Conservation (phyloP, 2,329 filamentous ascomycete species). For the Fusarium pininemorale region DNA sequence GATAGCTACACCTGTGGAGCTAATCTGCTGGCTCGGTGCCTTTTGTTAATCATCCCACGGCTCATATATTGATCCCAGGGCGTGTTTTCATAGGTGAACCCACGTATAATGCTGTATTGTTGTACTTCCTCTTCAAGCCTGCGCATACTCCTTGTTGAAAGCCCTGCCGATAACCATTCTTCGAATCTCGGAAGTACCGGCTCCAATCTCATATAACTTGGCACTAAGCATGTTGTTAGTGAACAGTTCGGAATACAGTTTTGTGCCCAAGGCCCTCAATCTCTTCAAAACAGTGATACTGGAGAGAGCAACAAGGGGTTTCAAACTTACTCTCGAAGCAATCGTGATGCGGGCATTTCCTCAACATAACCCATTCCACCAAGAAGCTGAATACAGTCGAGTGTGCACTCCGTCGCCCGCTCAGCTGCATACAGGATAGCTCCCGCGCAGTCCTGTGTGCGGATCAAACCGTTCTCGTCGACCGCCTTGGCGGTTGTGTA, state of each 20-base stretch:
- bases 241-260: slow-evolving; percentile 33
- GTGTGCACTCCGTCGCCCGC: slow-evolving; percentile 83
- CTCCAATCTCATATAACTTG: slow-evolving; percentile 94
- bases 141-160: slow-evolving; percentile 85
- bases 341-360: slow-evolving; percentile 88
- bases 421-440: slow-evolving; percentile 94
- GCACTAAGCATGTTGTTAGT: slow-evolving; percentile 55
- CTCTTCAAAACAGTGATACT: background rate
- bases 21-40: background rate
- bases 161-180: slow-evolving; percentile 93
- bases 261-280: background rate
- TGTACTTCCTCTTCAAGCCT: slow-evolving; percentile 34
- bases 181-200: slow-evolving; percentile 92
- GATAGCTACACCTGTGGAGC: slow-evolving; percentile 11
- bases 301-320: background rate
- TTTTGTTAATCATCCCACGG: background rate
- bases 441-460: slow-evolving; percentile 92
- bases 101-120: background rate
- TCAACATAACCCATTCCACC: slow-evolving; percentile 97
- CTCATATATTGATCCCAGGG: background rate
- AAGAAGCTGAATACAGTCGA: slow-evolving; percentile 91
- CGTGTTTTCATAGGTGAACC: background rate
- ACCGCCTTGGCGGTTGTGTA: slow-evolving; percentile 82
- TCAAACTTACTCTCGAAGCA: slow-evolving; percentile 73
- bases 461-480: slow-evolving; percentile 77